Evolutionary conservation across 2,329 filamentous ascomycete genomes (phyloP).

Genomic region (Didymella lethalis): DNA sequence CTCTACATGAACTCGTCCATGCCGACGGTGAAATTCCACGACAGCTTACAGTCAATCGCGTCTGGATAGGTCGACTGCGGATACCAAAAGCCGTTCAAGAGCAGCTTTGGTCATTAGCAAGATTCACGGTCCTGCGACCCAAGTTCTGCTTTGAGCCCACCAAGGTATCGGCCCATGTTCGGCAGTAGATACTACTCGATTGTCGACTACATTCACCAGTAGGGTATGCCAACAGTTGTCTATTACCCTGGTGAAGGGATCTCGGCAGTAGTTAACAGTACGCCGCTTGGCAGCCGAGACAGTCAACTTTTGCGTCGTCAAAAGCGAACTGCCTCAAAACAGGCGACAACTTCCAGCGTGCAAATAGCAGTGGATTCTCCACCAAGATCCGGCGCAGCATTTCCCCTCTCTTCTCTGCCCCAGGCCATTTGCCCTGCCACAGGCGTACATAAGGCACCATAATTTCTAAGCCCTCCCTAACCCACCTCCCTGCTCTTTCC

Average conservation of each 20-base stretch:
- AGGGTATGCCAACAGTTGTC: conserved; percentile 6
- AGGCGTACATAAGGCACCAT: conserved; percentile 20
- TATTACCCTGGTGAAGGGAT: conserved; percentile 15
- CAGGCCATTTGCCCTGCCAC: conserved; percentile 18
- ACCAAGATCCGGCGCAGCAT: conserved; percentile 23
- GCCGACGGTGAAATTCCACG: too few species aligned
- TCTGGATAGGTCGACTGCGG: too few species aligned
- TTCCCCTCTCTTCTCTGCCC: conserved; percentile 18
- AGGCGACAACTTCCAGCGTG: conserved; percentile 27
- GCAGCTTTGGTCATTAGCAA: too few species aligned
- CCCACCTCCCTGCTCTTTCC: conserved; percentile 20
- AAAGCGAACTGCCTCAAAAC: conserved; percentile 24
- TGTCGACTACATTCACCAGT: too few species aligned
- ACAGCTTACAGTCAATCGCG: too few species aligned
- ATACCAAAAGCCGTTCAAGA: too few species aligned
- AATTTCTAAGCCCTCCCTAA: conserved; percentile 19
- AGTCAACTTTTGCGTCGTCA: conserved; percentile 23
- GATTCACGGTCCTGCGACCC: too few species aligned
- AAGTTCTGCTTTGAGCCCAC: too few species aligned
- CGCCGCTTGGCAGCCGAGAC: conserved; percentile 17
- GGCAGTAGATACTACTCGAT: too few species aligned
- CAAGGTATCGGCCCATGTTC: too few species aligned
- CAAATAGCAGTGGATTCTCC: conserved; percentile 25
- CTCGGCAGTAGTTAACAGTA: conserved; percentile 26
- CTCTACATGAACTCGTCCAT: too few species aligned